Percentiles rank a stretch among this genome's conserved stretches.
phyloP scores from a whole-genome alignment of 306 rosid genomes.

The Quercus berberidifolia region DNA sequence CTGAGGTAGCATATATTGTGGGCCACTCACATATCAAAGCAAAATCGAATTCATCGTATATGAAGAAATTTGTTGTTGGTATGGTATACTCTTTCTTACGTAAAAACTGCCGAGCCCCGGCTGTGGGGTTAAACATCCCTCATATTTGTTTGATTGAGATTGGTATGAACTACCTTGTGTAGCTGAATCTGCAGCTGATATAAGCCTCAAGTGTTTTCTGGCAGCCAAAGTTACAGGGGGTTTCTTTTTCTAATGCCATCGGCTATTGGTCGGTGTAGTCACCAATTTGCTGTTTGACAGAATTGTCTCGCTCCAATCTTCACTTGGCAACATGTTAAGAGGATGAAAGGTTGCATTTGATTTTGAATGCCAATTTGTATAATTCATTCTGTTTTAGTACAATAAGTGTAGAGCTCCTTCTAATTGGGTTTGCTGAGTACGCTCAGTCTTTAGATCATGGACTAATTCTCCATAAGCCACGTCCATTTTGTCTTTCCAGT shows the following conservation, averaged over 20 bases:
- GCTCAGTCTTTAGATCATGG: background rate
- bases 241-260: background rate
- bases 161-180: slow-evolving; percentile 79
- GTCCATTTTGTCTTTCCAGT: background rate
- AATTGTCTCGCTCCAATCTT: background rate
- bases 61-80: slow-evolving; percentile 62
- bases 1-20: slow-evolving; percentile 76
- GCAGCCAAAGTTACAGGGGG: slow-evolving; percentile 16
- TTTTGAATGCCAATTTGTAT: background rate
- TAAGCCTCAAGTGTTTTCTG: slow-evolving; percentile 15
- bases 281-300: background rate
- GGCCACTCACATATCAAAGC: slow-evolving; percentile 80
- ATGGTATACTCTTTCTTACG: slow-evolving; percentile 75
- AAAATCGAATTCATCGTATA: slow-evolving; percentile 57
- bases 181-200: slow-evolving; percentile 17
- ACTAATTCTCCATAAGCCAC: background rate
- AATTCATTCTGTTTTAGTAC: background rate
- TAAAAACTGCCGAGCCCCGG: slow-evolving; percentile 80
- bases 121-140: slow-evolving; percentile 79
- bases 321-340: background rate
- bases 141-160: slow-evolving; percentile 83
- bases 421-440: slow-evolving; percentile 24
- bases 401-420: slow-evolving; percentile 1
- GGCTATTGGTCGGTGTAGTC: background rate
- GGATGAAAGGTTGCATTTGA: background rate